Evolutionary conservation across 2,329 filamentous ascomycete genomes (phyloP).

Genomic region (Colletotrichum lindemuthianum): DNA sequence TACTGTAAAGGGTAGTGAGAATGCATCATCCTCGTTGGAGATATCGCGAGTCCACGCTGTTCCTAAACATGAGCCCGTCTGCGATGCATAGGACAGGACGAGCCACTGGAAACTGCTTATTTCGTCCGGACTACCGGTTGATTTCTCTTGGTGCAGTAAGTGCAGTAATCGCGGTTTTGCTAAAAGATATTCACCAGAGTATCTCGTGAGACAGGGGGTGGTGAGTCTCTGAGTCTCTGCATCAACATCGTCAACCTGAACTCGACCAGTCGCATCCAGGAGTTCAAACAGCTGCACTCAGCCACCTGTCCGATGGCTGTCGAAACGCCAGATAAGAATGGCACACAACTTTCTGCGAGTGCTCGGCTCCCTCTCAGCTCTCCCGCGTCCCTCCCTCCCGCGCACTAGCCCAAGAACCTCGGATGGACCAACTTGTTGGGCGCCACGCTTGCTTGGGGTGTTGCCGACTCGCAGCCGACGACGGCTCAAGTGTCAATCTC

Average conservation of each 20-base stretch:
- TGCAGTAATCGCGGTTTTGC: not conserved
- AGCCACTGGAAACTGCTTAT: not conserved
- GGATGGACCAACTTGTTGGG: too few species aligned
- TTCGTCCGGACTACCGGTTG: constrained; percentile 24
- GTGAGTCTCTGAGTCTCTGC: too few species aligned
- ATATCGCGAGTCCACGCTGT: not conserved
- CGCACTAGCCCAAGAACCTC: too few species aligned
- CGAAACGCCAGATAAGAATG: constrained; percentile 4
- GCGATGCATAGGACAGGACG: not conserved
- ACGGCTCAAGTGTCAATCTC: too few species aligned
- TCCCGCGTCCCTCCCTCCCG: not conserved
- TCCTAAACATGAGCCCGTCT: constrained; percentile 2
- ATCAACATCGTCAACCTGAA: too few species aligned
- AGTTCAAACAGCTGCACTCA: constrained; percentile 9
- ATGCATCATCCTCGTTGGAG: not conserved
- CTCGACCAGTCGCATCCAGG: not conserved
- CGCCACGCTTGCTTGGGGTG: too few species aligned
- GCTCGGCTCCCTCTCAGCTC: constrained; percentile 6
- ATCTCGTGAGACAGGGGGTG: not conserved
- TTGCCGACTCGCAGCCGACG: too few species aligned
- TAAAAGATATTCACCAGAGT: not conserved
- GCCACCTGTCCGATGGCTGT: constrained; percentile 19
- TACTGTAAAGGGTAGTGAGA: not conserved
- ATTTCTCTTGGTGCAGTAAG: not conserved
- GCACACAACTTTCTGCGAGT: not conserved